A percentile compares a stretch with the other conserved stretches of the same genome.
Conservation (phyloP, 2,329 filamentous ascomycete genomes). For the Paecilomyces variotii region DNA sequence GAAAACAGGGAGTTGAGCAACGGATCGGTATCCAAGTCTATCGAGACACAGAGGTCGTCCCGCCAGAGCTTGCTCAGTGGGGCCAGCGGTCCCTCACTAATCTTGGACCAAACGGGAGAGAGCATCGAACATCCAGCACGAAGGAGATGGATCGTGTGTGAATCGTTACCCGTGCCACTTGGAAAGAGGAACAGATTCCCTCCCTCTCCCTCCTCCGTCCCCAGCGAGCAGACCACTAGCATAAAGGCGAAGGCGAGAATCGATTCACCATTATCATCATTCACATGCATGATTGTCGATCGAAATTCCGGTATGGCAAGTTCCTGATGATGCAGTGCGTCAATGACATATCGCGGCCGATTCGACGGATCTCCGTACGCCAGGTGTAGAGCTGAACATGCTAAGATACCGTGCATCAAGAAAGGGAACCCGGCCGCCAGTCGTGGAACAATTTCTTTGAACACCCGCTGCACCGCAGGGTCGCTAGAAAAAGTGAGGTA, state of each 20-base stretch:
- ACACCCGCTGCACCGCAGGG: conserved; percentile 13
- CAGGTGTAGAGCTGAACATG: conserved; percentile 32
- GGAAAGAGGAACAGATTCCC: conserved; percentile 12
- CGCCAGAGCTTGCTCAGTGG: background rate
- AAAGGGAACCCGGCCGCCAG: conserved; percentile 27
- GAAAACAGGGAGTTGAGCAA: background rate
- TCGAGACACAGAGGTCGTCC: background rate
- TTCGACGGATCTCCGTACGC: conserved; percentile 18
- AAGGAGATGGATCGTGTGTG: conserved; percentile 15
- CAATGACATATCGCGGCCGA: conserved; percentile 9
- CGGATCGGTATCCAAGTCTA: background rate
- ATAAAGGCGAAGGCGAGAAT: conserved; percentile 12
- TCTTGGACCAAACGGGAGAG: conserved; percentile 10
- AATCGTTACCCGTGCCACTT: background rate
- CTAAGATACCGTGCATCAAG: conserved; percentile 35
- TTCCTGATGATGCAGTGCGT: conserved; percentile 11
- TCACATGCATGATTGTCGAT: conserved; percentile 8
- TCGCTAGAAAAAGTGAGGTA: conserved; percentile 10
- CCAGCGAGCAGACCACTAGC: conserved; percentile 13
- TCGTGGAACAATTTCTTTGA: conserved; percentile 25
- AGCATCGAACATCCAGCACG: conserved; percentile 16
- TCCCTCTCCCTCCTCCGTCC: conserved; percentile 10
- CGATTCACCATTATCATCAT: conserved; percentile 11
- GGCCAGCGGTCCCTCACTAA: conserved; percentile 8
- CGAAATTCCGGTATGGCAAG: conserved; percentile 18